Evolutionary conservation across 2,329 filamentous ascomycete genomes (phyloP), one percentile per base, ranked within the genome.

Genomic region (Sporothrix protearum): DNA sequence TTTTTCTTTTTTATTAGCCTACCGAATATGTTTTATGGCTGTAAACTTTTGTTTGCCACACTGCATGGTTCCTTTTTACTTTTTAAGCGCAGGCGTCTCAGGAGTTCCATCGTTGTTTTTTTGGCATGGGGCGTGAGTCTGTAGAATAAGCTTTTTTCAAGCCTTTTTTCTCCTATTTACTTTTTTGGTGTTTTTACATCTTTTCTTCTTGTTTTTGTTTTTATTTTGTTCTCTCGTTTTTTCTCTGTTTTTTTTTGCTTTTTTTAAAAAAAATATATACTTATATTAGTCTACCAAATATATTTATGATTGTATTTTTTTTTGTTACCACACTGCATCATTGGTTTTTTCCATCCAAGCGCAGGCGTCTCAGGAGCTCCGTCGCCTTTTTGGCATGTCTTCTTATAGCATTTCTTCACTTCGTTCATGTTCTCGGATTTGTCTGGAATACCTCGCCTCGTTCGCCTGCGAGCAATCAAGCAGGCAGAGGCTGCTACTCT

Each of bases 51-150:
- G 8, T 55, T 25, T 19, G 19, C 19, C 25, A 16, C 57, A 66
- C 30, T 39, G 30, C 69, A 64, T 71, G 28, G 16, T n/a, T 66
- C 19, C 42, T 69, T 42, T 22, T 33, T 33, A 6, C 22, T 33
- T 10, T 25, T 10, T 39, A 47, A 71, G 69, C 69, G 57, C 47
- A 33, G 68, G 69, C 57, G 69, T n/a, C n/a, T n/a, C n/a, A n/a
- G n/a, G n/a, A n/a, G n/a, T n/a, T n/a, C n/a, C n/a, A n/a, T n/a
- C 12, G 42, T 14, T 36, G 28, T 2, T 10, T 19, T 16, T 47
- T 51, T 59, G 42, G 28, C 36, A 42, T 49, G 39, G n/a, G n/a
- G n/a, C n/a, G n/a, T n/a, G n/a, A n/a, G n/a, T n/a, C n/a, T n/a
- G n/a, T n/a, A n/a, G n/a, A n/a, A n/a, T n/a, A n/a, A n/a, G n/a